Evolutionary conservation across 1,284 basidiomycete species (phyloP), one percentile per base, ranked within the genome.

Genomic region (Cryptococcus sp.): DNA sequence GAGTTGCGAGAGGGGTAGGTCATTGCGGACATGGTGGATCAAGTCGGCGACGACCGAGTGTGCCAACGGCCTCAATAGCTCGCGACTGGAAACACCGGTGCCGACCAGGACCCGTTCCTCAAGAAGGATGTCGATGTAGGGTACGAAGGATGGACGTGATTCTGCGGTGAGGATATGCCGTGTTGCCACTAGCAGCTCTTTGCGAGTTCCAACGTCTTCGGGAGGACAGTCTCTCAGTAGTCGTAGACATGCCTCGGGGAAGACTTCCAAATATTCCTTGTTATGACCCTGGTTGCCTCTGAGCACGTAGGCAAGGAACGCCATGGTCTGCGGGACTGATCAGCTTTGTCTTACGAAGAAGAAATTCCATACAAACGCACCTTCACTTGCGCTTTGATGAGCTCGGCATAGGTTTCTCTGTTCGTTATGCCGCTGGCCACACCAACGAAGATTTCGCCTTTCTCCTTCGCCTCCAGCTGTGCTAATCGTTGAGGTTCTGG

Each of bases 81-180:
- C 96, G 68, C 89, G 87, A 60, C 89, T 89, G 0, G 84, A 83
- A 51, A 84, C 83, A 17, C 90, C 88, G 4, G 85, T 87, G 4
- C 96, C 96, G 35, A 99, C 83, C 16, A 99, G 81, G n/a, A 98
- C 89, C 49, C 86, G 85, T 71, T 99, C 93, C 67, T 97, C 89
- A 38, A 97, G 85, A 15, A 99, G 83, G 61, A 92, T 92, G 76
- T 96, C 91, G 56, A 99, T 86, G 68, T 92, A 87, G 1, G 87
- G 84, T 31, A 96, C 82, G 64, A 98, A 87, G 17, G 88, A 88
- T 41, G 87, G 85, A 50, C 93, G 85, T 70, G 93, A 88, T 31
- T 89, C 86, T 27, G 89, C 90, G 10, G 86, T 87, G 61, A 95
- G 85, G 39, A 99, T 85, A 78, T 99, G 95, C 20, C 96, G 87